Conservation (phyloP, 345 rosid species). For the Psidium friedrichsthalianum region DNA sequence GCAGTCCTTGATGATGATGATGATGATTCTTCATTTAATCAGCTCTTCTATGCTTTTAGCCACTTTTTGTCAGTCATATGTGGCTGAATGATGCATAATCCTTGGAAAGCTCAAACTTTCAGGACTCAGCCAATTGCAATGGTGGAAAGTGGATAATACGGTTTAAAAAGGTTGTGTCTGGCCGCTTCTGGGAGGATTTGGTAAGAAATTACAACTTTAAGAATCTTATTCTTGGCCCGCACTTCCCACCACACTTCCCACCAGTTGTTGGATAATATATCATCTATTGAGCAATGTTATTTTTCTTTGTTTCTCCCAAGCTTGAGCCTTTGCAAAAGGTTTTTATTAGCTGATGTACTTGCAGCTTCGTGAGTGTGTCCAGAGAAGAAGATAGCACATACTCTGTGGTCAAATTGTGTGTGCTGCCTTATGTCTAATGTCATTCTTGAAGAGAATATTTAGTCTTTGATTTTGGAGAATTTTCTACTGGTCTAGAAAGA, state of each 20-base stretch:
- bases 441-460: background rate
- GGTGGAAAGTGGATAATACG: conserved; percentile 99
- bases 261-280: background rate
- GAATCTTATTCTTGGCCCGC: background rate
- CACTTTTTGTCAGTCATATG: background rate
- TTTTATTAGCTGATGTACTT: background rate
- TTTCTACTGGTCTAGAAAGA: background rate
- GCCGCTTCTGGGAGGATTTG: conserved; percentile 98
- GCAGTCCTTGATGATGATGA: background rate
- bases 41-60: background rate
- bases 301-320: background rate
- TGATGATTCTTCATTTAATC: background rate
- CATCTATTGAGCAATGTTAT: background rate
- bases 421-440: background rate
- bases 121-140: conserved; percentile 89
- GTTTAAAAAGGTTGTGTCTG: conserved; percentile 84
- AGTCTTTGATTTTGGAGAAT: background rate
- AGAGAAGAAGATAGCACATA: background rate
- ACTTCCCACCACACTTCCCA: background rate
- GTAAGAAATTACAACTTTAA: conserved; percentile 27
- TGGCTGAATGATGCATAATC: background rate
- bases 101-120: conserved; percentile 7
- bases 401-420: background rate
- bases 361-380: background rate
- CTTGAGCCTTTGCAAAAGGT: background rate